Conservation (phyloP, 108 stramenopile genomes). For the Mayamaea pseudoterrestris region DNA sequence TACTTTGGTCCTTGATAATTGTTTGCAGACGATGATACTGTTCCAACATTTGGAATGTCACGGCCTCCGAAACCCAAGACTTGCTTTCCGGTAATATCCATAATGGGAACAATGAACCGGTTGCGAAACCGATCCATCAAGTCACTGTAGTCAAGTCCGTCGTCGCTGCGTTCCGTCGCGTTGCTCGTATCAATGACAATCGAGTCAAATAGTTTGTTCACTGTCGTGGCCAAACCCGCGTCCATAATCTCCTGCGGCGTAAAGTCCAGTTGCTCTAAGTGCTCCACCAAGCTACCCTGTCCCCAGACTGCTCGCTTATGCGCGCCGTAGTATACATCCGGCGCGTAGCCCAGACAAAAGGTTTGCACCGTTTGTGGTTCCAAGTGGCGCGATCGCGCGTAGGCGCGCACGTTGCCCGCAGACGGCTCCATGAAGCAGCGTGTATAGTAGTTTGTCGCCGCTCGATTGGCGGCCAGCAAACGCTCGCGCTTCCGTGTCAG, state of each 20-base stretch:
- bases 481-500: slow-evolving; percentile 11
- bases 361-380: slow-evolving; percentile 6
- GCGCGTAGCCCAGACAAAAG: slow-evolving; percentile 68
- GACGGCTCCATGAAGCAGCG: slow-evolving; percentile 44
- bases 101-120: slow-evolving; percentile 65
- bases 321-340: slow-evolving; percentile 61
- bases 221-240: slow-evolving; percentile 67
- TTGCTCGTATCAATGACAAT: too few relatives aligned
- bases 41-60: too few relatives aligned
- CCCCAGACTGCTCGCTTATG: slow-evolving; percentile 23
- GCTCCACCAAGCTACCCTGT: slow-evolving; percentile 46
- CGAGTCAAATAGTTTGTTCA: too few relatives aligned
- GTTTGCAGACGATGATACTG: slow-evolving; percentile 9
- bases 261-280: slow-evolving; percentile 50
- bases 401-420: slow-evolving; percentile 56
- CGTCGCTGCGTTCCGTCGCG: too few relatives aligned
- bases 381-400: slow-evolving; percentile 64
- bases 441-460: slow-evolving; percentile 78
- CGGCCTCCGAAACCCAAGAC: slow-evolving; percentile 75
- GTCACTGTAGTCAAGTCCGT: slow-evolving; percentile 8
- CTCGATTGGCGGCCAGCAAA: slow-evolving; percentile 48
- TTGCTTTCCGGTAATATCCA: slow-evolving; percentile 44
- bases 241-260: slow-evolving; percentile 69
- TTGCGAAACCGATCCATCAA: slow-evolving; percentile 76
- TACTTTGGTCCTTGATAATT: slow-evolving; percentile 87